phyloP scores from a whole-genome alignment of 306 rosid genomes.

The Vigna hirtella region DNA sequence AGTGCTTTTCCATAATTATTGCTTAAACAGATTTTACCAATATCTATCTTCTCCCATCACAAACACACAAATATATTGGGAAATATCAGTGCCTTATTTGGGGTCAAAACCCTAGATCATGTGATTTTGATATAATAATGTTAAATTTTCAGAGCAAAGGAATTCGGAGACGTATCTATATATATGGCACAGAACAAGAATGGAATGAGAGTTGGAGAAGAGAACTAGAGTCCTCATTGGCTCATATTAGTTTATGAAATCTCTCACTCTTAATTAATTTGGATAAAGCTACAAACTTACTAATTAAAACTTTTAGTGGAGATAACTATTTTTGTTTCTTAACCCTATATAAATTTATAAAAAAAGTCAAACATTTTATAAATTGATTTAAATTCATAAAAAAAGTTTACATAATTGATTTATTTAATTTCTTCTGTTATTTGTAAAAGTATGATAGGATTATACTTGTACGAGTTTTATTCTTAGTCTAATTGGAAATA shows the following conservation, averaged over 20 bases:
- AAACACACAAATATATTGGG: background rate
- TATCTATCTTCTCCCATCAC: background rate
- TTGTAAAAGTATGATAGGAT: too few species aligned
- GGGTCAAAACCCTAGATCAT: background rate
- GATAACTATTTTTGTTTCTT: background rate
- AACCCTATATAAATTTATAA: background rate
- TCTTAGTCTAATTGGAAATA: too few species aligned
- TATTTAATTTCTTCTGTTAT: too few species aligned
- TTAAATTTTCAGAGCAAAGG: background rate
- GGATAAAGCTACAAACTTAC: background rate
- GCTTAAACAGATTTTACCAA: background rate
- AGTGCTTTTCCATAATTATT: slow-evolving; percentile 17
- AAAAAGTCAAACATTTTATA: too few species aligned
- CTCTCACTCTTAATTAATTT: background rate
- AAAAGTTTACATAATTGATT: too few species aligned
- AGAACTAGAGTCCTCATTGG: background rate
- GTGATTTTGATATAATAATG: slow-evolving; percentile 23
- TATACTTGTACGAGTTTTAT: too few species aligned
- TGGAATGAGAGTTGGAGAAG: slow-evolving; percentile 6
- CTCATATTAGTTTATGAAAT: background rate
- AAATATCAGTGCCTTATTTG: too few species aligned
- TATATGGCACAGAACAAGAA: background rate
- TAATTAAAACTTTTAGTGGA: background rate
- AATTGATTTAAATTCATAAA: too few species aligned
- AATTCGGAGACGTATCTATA: background rate